A percentile compares a stretch with the other conserved stretches of the same genome.
phyloP scores from a whole-genome alignment of 2,329 filamentous ascomycete genomes.

The Fusarium falciforme region DNA sequence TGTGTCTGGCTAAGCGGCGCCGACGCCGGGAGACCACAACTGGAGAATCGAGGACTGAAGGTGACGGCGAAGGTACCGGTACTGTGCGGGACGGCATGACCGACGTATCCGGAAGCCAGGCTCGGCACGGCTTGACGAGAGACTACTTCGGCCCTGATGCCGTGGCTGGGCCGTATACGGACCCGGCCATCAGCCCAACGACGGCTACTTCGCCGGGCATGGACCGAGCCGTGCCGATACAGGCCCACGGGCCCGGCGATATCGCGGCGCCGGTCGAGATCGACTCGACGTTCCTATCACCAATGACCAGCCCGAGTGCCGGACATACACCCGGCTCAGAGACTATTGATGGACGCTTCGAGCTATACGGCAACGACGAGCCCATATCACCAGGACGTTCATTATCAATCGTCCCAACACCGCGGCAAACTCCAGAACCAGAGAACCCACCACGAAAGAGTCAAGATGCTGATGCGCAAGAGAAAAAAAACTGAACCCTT shows the following conservation, averaged over 20 bases:
- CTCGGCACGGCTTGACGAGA: conserved; percentile 49
- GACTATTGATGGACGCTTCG: conserved; percentile 51
- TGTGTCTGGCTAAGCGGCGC: conserved; percentile 58
- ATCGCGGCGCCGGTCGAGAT: conserved; percentile 67
- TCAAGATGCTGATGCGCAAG: conserved; percentile 12
- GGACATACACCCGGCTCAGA: conserved; percentile 40
- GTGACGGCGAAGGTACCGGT: conserved; percentile 31
- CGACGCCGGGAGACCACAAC: conserved; percentile 37
- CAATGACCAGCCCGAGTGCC: conserved; percentile 34
- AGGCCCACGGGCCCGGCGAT: conserved; percentile 61
- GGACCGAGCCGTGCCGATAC: conserved; percentile 55
- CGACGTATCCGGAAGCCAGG: conserved; percentile 46
- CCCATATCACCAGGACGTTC: conserved; percentile 23
- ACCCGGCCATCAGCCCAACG: conserved; percentile 42
- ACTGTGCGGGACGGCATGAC: conserved; percentile 47
- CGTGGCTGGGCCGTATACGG: conserved; percentile 60
- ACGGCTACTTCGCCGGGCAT: conserved; percentile 46
- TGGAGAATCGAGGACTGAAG: conserved; percentile 12
- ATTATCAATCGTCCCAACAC: conserved; percentile 41
- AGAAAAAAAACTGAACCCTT: conserved; percentile 16
- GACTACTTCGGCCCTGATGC: conserved; percentile 60
- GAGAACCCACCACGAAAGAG: conserved; percentile 15
- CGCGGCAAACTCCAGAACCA: conserved; percentile 36
- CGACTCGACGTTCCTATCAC: conserved; percentile 50
- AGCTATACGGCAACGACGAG: conserved; percentile 57